phyloP scores from a whole-genome alignment of 805 yeast genomes.

The Starmerella bombi region DNA sequence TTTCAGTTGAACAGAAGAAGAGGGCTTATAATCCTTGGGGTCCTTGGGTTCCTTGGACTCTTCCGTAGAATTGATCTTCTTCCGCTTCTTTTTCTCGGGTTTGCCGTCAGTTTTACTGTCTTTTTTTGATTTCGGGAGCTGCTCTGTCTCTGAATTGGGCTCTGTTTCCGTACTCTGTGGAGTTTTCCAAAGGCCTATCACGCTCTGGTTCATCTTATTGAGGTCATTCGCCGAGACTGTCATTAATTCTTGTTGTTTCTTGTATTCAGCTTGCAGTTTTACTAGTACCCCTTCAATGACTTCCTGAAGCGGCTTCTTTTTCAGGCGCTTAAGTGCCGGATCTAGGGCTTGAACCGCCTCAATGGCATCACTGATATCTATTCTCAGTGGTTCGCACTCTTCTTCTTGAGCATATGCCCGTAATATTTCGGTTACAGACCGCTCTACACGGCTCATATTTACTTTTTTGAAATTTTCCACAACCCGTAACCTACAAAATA shows the following conservation, averaged over 20 bases:
- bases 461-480: no score
- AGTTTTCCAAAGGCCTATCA: slow-evolving; percentile 53
- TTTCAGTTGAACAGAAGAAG: slow-evolving; percentile 50
- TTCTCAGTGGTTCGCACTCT: slow-evolving; percentile 29
- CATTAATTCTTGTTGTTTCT: slow-evolving; percentile 38
- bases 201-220: slow-evolving; percentile 63
- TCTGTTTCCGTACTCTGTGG: slow-evolving; percentile 13
- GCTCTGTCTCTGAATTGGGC: no score
- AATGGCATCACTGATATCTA: slow-evolving; percentile 17
- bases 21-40: slow-evolving; percentile 37
- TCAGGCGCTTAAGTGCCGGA: slow-evolving; percentile 52
- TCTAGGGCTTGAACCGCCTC: slow-evolving; percentile 48
- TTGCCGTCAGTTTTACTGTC: neutral
- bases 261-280: slow-evolving; percentile 36
- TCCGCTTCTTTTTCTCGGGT: neutral
- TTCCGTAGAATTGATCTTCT: slow-evolving; percentile 4
- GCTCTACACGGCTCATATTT: slow-evolving; percentile 24
- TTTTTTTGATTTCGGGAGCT: neutral
- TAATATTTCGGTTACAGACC: slow-evolving; percentile 22
- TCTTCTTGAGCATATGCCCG: slow-evolving; percentile 23
- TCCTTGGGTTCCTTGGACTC: slow-evolving; percentile 38
- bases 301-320: slow-evolving; percentile 48
- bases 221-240: slow-evolving; percentile 40
- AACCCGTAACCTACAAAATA: neutral
- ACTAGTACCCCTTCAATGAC: slow-evolving; percentile 48